Base-by-base conservation (phyloP, 2,329 filamentous ascomycete genomes). In the Hypoxylon rubiginosum region DNA sequence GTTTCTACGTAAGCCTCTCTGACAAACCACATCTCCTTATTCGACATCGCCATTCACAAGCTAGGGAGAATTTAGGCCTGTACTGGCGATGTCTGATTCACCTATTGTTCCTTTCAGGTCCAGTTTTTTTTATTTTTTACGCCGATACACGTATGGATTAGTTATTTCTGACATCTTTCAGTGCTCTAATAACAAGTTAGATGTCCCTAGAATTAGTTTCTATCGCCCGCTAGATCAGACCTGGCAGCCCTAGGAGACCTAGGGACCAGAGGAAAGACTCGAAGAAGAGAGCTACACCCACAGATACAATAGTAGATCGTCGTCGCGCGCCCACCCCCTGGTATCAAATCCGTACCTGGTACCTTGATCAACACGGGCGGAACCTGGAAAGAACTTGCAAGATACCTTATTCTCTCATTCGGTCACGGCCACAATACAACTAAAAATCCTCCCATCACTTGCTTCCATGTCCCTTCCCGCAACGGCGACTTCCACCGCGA, bases 1-100 rank as follows among this genome's bases (percentile, higher is more conserved):
- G 68, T 55, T 55, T 52, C 53, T 70, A 64, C 70, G 69, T 73
- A 73, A 72, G 67, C 65, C 67, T 70, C 70, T 71, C 71, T 69
- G 71, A 72, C 69, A 73, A 74, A 72, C 71, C 69, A 70, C 52
- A 65, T 59, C 26, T 46, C 64, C 64, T 49, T 64, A 70, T 68
- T 70, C 62, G 67, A 71, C 59, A 58, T 56, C 58, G 48, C 59
- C 53, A 63, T 58, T 58, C 61, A 62, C 60, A 68, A 60, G 62
- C 66, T 61, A 66, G 53, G 59, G 55, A 46, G 43, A 13, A 39
- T 39, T 57, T 56, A 58, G 63, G 53, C 36, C 56, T 62, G 59
- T 53, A 66, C 36, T 30, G 48, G 30, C 52, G 55, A 50, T 60
- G 46, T 62, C 63, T 69, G 58, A 64, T 60, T 66, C 60, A 54